Conservation (phyloP, 768 basidiomycete genomes). For the Boletus vinaceobasis region DNA sequence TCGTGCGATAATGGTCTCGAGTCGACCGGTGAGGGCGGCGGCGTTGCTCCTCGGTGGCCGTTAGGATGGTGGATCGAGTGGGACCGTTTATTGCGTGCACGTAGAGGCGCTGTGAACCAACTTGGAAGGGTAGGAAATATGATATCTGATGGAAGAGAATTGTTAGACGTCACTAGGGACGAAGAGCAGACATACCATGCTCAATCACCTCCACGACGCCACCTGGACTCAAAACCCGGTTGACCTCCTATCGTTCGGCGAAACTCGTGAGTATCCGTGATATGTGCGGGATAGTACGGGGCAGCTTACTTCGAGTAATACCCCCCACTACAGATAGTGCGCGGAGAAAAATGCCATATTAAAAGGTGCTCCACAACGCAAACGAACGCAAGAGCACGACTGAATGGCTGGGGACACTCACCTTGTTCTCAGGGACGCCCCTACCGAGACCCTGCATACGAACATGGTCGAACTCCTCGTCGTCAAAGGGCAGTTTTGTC, state of each 20-base stretch:
- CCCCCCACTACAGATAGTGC: conserved; percentile 51
- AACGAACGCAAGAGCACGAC: background rate
- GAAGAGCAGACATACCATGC: conserved; percentile 48
- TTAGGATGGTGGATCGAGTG: conserved; percentile 53
- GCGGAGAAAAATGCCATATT: background rate
- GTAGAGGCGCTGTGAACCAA: conserved; percentile 74
- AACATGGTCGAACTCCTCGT: conserved; percentile 81
- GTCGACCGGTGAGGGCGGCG: conserved; percentile 32
- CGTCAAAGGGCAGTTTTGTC: conserved; percentile 74
- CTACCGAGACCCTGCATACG: conserved; percentile 63
- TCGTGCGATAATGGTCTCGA: conserved; percentile 49
- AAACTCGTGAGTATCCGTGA: conserved; percentile 1
- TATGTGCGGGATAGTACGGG: background rate
- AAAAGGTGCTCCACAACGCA: background rate
- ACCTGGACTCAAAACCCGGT: conserved; percentile 64
- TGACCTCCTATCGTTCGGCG: conserved; percentile 55
- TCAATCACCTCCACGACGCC: conserved; percentile 71
- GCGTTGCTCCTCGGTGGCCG: conserved; percentile 33
- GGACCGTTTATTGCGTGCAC: conserved; percentile 45
- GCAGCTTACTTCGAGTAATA: conserved; percentile 55
- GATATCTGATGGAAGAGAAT: conserved; percentile 47
- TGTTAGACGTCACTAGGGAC: background rate
- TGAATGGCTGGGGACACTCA: conserved; percentile 13
- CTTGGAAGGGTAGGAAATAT: conserved; percentile 72
- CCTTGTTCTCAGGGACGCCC: conserved; percentile 76